Evolutionary conservation across 163 green algal genomes (phyloP), one percentile per base, ranked within the genome.

Genomic region (Prototheca wickerhamii): DNA sequence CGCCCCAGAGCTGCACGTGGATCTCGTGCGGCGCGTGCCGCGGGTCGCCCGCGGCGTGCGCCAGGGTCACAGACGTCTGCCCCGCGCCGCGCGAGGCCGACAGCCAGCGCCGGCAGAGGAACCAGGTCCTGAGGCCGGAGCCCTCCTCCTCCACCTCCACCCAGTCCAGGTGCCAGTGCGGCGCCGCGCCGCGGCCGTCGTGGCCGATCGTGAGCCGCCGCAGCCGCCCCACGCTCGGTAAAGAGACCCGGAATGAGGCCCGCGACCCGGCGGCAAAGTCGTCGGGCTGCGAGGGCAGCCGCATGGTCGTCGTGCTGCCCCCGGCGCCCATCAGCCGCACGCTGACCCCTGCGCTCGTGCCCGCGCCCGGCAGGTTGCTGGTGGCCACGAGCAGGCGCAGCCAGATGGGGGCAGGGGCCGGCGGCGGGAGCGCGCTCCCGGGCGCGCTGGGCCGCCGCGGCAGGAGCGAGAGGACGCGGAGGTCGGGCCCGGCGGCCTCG

Each of bases 201-300:
- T 89, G 77, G 32, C 77, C 70, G 28, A 87, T 59, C 6, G 65
- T 23, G 58, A 87, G 46, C 62, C 81, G 49, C 18, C 46, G 34
- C 43, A 87, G 71, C 28, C 29, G 26, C 30, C 80, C 75, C 31
- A 83, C 70, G 34, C 71, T 68, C 4, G 58, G 72, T 58, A 89
- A 61, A 60, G 73, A 60, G 31, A 89, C 64, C 56, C 76, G 51
- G 73, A 91, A 91, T 25, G 46, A 63, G 67, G 88, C 82, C 29
- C 65, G 67, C 52, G 77, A 65, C 6, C 77, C 79, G 2, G 75
- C 72, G 61, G 85, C 76, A 72, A 89, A 91, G 57, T 85, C 68
- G 50, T 44, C 65, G 0, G 65, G 26, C 57, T 71, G 65, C 0
- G 65, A 54, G 18, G 65, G 65, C 26, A 71, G 58, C 33, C 52